phyloP scores from a whole-genome alignment of 2,329 filamentous ascomycete species.

The Penicillium sp. region DNA sequence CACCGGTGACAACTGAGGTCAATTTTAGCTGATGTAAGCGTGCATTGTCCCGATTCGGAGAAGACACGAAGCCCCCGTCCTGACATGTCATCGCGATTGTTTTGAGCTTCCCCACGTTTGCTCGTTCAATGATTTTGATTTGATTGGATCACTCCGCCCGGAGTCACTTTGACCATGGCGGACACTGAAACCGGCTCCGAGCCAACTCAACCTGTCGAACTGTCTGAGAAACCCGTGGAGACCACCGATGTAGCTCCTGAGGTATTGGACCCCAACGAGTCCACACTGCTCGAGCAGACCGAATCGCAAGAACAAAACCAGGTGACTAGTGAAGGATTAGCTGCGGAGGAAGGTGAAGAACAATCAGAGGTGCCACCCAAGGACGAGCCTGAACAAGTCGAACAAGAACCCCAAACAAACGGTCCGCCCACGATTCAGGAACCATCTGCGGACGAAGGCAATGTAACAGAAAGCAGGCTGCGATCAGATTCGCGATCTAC shows the following conservation, averaged over 20 bases:
- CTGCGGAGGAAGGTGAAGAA: conserved; percentile 21
- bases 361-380: conserved; percentile 28
- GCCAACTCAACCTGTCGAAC: conserved; percentile 27
- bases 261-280: conserved; percentile 33
- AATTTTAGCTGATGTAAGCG: conserved; percentile 17
- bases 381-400: conserved; percentile 26
- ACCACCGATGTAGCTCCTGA: conserved; percentile 28
- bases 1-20: background rate
- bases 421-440: conserved; percentile 24
- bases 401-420: conserved; percentile 21
- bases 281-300: conserved; percentile 28
- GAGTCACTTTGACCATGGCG: conserved; percentile 44
- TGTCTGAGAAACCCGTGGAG: conserved; percentile 30
- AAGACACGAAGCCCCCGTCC: conserved; percentile 32
- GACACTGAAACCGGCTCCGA: conserved; percentile 41
- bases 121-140: conserved; percentile 24
- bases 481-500: conserved; percentile 64
- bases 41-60: conserved; percentile 28
- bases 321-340: conserved; percentile 16
- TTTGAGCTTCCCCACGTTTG: conserved; percentile 13
- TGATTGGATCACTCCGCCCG: conserved; percentile 32
- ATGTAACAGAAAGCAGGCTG: conserved; percentile 38
- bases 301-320: conserved; percentile 32
- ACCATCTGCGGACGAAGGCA: conserved; percentile 19
- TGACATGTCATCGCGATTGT: conserved; percentile 11